These are phyloP conservation scores for Cercis canadensis DNA, from an alignment of 306 rosid species.

Conservation along the genomic window DNA sequence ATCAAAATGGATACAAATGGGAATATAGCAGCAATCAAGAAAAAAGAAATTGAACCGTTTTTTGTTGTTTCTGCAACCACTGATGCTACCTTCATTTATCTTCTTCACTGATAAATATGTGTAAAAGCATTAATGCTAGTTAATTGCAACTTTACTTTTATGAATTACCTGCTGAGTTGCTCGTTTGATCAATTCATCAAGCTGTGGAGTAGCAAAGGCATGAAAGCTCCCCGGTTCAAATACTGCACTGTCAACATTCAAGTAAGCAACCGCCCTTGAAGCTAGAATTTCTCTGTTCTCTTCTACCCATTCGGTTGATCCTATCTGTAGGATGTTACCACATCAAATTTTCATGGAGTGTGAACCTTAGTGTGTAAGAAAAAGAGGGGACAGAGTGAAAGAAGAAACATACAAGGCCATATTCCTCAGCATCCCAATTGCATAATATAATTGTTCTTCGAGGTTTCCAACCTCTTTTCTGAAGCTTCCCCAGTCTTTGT, in stretches of 20 bases:
- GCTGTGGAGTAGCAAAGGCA: slow-evolving; percentile 75
- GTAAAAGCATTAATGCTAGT: background rate
- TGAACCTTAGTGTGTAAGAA: background rate
- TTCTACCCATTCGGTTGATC: slow-evolving; percentile 88
- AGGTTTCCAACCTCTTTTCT: slow-evolving; percentile 72
- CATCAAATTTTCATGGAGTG: slow-evolving; percentile 13
- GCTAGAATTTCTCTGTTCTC: slow-evolving; percentile 75
- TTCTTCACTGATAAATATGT: background rate
- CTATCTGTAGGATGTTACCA: slow-evolving; percentile 49
- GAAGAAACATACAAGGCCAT: slow-evolving; percentile 63
- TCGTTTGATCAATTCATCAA: slow-evolving; percentile 67
- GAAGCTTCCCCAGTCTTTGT: slow-evolving; percentile 66
- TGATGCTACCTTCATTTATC: slow-evolving; percentile 14
- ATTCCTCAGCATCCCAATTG: slow-evolving; percentile 90
- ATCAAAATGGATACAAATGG: background rate
- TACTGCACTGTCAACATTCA: slow-evolving; percentile 69
- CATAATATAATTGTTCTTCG: slow-evolving; percentile 73
- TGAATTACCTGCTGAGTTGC: slow-evolving; percentile 68
- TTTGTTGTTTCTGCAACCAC: background rate
- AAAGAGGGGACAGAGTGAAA: slow-evolving; percentile 20
- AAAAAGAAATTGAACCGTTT: background rate
- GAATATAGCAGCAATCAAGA: slow-evolving; percentile 1
- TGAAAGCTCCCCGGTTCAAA: slow-evolving; percentile 55
- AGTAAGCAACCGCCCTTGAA: slow-evolving; percentile 74
- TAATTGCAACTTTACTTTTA: slow-evolving; percentile 9